Conservation (phyloP, 2,329 filamentous ascomycete genomes). For the Arachnomyces sp. region DNA sequence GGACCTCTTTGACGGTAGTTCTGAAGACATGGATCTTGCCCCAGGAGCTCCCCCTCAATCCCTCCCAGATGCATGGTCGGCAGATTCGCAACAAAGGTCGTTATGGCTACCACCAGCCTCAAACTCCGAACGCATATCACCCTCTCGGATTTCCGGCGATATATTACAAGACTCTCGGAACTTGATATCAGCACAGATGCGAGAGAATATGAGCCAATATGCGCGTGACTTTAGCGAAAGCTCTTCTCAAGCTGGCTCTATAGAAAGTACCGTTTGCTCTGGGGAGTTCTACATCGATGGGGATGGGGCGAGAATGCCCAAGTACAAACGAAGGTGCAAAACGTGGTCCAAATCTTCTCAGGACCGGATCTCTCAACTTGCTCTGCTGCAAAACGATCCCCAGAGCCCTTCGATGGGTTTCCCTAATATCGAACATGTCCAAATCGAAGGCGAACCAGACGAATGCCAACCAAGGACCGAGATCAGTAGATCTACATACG, state of each 20-base stretch:
- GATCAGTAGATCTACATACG: conserved; percentile 21
- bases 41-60: conserved; percentile 12
- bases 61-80: conserved; percentile 12
- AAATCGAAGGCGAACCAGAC: conserved; percentile 13
- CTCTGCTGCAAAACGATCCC: conserved; percentile 10
- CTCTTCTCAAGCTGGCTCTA: conserved; percentile 16
- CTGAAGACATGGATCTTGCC: conserved; percentile 10
- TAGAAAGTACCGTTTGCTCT: conserved; percentile 16
- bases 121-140: conserved; percentile 9
- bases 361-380: conserved; percentile 8
- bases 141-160: conserved; percentile 12
- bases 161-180: conserved; percentile 15
- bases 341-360: conserved; percentile 12
- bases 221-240: conserved; percentile 15
- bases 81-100: conserved; percentile 14
- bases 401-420: conserved; percentile 17
- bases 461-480: conserved; percentile 8
- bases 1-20: conserved; percentile 18
- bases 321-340: conserved; percentile 17
- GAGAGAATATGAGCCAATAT: conserved; percentile 15
- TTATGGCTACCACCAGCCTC: conserved; percentile 23
- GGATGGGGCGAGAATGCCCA: conserved; percentile 18
- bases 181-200: conserved; percentile 12
- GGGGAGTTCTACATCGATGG: conserved; percentile 23
- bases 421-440: conserved; percentile 13